Evolutionary conservation across 1,284 basidiomycete genomes (phyloP).

Genomic region (Ceratobasidium sp.): DNA sequence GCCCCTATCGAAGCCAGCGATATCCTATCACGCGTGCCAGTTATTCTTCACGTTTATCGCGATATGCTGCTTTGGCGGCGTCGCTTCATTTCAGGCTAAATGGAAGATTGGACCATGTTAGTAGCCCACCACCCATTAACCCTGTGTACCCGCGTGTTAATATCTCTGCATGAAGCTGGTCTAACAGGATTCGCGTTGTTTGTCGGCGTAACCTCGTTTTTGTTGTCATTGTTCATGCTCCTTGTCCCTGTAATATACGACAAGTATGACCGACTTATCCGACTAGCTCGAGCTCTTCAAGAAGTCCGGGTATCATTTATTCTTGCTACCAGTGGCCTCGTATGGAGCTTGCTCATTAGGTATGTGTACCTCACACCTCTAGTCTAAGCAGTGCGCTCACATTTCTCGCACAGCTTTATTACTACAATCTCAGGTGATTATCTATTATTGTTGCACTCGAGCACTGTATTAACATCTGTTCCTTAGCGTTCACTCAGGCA

Average conservation of each 20-base stretch:
- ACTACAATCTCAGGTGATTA: constrained; percentile 49
- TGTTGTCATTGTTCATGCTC: constrained; percentile 76
- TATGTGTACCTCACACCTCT: constrained; percentile 57
- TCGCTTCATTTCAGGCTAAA: constrained; percentile 85
- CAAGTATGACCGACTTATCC: constrained; percentile 80
- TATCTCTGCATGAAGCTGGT: constrained; percentile 66
- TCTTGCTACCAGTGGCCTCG: constrained; percentile 72
- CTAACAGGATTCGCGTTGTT: constrained; percentile 88
- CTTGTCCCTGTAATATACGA: constrained; percentile 84
- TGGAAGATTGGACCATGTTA: constrained; percentile 83
- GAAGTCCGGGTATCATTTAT: constrained; percentile 85
- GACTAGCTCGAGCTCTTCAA: constrained; percentile 79
- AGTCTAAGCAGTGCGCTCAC: constrained; percentile 4
- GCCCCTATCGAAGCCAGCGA: constrained; percentile 83
- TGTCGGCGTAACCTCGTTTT: constrained; percentile 72
- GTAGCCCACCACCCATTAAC: constrained; percentile 53
- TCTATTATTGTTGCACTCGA: not conserved
- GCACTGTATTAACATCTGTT: constrained; percentile 58
- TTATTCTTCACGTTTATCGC: constrained; percentile 90
- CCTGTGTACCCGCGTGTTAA: constrained; percentile 13
- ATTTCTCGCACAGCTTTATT: constrained; percentile 58
- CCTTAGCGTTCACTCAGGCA: constrained; percentile 77
- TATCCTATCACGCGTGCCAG: constrained; percentile 76
- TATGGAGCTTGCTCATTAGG: constrained; percentile 77
- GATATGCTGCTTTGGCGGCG: constrained; percentile 86